phyloP scores from a whole-genome alignment of 2,329 filamentous ascomycete species.

The Talaromyces atroroseus region DNA sequence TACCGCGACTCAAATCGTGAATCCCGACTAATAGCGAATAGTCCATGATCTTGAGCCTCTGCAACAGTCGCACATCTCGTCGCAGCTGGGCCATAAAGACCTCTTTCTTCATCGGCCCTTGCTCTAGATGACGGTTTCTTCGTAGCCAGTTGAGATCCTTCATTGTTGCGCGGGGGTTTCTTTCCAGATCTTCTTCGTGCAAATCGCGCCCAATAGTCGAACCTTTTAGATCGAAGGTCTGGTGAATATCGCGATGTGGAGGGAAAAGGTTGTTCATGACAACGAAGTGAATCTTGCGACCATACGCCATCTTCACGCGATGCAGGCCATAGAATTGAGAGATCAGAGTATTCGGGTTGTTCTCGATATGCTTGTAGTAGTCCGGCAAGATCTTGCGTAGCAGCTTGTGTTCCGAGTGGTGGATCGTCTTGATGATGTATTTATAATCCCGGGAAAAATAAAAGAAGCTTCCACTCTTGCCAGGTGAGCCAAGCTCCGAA shows the following conservation, averaged over 20 bases:
- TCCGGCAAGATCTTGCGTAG: slow-evolving; percentile 59
- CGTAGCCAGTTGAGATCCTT: slow-evolving; percentile 97
- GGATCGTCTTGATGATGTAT: slow-evolving; percentile 99
- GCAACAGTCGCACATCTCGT: slow-evolving; percentile 77
- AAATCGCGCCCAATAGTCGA: slow-evolving; percentile 92
- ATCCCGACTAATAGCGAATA: slow-evolving; percentile 94
- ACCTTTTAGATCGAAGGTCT: slow-evolving; percentile 94
- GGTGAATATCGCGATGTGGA: slow-evolving; percentile 93
- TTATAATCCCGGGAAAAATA: slow-evolving; percentile 99
- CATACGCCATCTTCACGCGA: slow-evolving; percentile 96
- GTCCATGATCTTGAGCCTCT: slow-evolving; percentile 94
- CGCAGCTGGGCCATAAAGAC: slow-evolving; percentile 86
- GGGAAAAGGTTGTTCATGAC: slow-evolving; percentile 99
- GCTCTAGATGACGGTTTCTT: slow-evolving; percentile 75
- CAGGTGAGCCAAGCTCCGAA: slow-evolving; percentile 91
- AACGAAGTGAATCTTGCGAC: slow-evolving; percentile 97
- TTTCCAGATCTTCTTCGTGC: slow-evolving; percentile 76
- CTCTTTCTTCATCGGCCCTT: slow-evolving; percentile 81
- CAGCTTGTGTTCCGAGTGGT: slow-evolving; percentile 69
- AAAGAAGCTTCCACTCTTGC: slow-evolving; percentile 98
- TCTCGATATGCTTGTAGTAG: slow-evolving; percentile 86
- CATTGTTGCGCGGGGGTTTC: slow-evolving; percentile 85
- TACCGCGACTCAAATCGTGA: slow-evolving; percentile 82
- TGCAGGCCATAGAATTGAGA: slow-evolving; percentile 98
- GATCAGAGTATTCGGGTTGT: slow-evolving; percentile 93